Conservation (phyloP, 768 basidiomycete genomes). For the Agrocybe chaxingu region DNA sequence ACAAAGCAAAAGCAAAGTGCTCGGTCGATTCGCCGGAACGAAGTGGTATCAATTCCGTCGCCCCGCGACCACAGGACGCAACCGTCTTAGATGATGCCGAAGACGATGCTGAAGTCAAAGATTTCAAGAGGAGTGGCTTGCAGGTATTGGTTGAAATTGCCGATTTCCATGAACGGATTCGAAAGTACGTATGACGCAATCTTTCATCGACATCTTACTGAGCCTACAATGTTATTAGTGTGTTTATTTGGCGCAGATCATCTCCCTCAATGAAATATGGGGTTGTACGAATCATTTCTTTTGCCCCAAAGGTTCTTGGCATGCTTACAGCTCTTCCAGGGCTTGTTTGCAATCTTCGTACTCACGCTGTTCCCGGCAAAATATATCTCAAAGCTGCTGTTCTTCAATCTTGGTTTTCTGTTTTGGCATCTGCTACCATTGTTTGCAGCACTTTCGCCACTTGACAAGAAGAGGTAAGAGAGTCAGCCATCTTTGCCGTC, state of each 20-base stretch:
- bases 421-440: constrained; percentile 68
- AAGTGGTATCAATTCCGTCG: not conserved
- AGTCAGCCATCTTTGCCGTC: not conserved
- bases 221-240: constrained; percentile 28
- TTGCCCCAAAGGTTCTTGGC: not conserved
- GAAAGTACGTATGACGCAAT: constrained; percentile 44
- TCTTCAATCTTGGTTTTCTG: constrained; percentile 42
- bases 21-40: not conserved
- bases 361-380: constrained; percentile 45
- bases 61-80: constrained; percentile 9
- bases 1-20: constrained; percentile 11
- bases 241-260: constrained; percentile 67
- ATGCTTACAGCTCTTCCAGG: constrained; percentile 24
- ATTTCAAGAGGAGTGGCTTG: constrained; percentile 40
- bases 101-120: constrained; percentile 34
- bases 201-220: constrained; percentile 1
- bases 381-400: constrained; percentile 45
- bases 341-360: constrained; percentile 35
- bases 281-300: constrained; percentile 30
- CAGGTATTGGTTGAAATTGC: constrained; percentile 43
- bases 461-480: constrained; percentile 43
- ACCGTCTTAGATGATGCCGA: constrained; percentile 28
- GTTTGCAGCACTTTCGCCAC: constrained; percentile 44
- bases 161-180: constrained; percentile 61
- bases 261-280: constrained; percentile 46